These are phyloP conservation scores for Claviceps sorghi DNA, from an alignment of 2,329 filamentous ascomycete genomes.

Conservation along the genomic window DNA sequence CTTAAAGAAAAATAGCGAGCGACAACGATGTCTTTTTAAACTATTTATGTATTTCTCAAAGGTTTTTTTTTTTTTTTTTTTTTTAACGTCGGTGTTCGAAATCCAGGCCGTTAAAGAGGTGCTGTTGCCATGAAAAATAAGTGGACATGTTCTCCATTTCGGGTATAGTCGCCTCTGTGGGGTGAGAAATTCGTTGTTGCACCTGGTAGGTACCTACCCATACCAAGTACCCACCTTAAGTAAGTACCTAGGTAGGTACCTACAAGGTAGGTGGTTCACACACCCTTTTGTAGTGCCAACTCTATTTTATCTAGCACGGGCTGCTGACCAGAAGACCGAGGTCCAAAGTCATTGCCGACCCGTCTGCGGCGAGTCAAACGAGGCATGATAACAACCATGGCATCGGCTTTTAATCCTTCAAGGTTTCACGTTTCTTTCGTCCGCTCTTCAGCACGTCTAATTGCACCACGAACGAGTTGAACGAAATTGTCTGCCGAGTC, in stretches of 20 bases:
- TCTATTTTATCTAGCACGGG: background rate
- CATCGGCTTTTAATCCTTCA: background rate
- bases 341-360: constrained; percentile 3
- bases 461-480: background rate
- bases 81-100: no score
- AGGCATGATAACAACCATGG: background rate
- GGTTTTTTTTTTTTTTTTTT: no score
- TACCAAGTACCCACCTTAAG: no score
- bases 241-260: no score
- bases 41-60: no score
- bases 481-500: background rate
- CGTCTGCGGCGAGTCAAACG: background rate
- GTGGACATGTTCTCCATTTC: background rate
- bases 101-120: no score
- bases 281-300: no score
- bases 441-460: background rate
- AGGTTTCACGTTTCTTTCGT: background rate
- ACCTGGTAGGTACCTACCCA: no score
- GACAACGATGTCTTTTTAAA: background rate
- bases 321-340: constrained; percentile 2
- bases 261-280: no score
- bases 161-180: background rate
- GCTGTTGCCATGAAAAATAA: background rate
- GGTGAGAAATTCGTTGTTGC: background rate
- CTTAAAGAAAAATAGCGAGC: background rate